Evolutionary conservation across 108 stramenopile genomes (phyloP), one percentile per base, ranked within the genome.

Genomic region (Fragilaria radians): DNA sequence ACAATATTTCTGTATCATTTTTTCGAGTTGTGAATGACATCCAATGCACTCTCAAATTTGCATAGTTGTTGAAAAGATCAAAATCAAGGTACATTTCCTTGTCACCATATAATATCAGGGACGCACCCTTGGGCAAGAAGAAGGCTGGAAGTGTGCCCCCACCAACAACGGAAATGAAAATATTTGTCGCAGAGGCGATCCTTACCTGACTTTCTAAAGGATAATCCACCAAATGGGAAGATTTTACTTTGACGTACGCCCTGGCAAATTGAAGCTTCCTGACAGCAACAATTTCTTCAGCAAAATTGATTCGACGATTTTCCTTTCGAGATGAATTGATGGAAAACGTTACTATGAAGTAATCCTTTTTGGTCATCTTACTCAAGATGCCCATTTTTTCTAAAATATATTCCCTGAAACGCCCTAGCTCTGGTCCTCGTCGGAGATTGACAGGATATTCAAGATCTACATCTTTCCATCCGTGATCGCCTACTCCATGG

Each of bases 111-210:
- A 79, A 11, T 2, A 76, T 36, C 0, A 79, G 3, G 11, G 61
- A 57, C 0, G 76, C 65, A 14, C 82, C 82, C 0, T 52, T 61
- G 5, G 82, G 78, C 24, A 83, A 54, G 57, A 83, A 83, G 1
- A 69, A 67, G n/a, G 71, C 75, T 34, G 82, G 73, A 3, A 83
- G 46, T 18, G 76, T 69, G n/a, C n/a, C n/a, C n/a, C n/a, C n/a
- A n/a, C n/a, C n/a, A n/a, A n/a, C n/a, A n/a, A n/a, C n/a, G n/a
- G 0, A 78, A 3, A 79, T 66, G 34, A 73, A 77, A 18, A 83
- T 70, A 5, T 30, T 19, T 11, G 71, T 49, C 57, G 69, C 65
- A 1, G 66, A 57, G 24, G 65, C 52, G 11, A 80, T 32, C 26
- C 42, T 46, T 0, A 80, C 31, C 57, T 80, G 79, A 23, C 73